Evolutionary conservation across 805 yeast genomes (phyloP).

Genomic region (Saturnispora kantuleensis): DNA sequence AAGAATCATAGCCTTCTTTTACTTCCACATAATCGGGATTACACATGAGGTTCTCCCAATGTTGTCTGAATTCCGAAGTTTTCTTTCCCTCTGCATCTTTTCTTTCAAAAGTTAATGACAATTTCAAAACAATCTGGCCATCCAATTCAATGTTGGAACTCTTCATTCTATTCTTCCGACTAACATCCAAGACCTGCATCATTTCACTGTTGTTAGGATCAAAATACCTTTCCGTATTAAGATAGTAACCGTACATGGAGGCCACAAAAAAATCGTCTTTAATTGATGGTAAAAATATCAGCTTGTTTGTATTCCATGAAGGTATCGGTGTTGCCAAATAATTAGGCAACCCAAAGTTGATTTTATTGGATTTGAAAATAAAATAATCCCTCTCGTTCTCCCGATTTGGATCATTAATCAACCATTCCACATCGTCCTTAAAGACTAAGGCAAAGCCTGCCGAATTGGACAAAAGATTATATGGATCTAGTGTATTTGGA

Average conservation of each 20-base stretch:
- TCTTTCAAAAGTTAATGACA: constrained; percentile 53
- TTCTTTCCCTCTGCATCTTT: constrained; percentile 25
- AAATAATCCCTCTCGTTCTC: constrained; percentile 56
- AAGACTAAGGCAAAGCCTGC: constrained; percentile 77
- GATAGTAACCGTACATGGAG: constrained; percentile 20
- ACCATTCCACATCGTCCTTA: constrained; percentile 48
- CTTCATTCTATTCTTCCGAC: constrained; percentile 26
- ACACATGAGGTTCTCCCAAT: constrained; percentile 42
- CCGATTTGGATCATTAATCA: constrained; percentile 49
- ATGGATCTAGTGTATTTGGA: constrained; percentile 77
- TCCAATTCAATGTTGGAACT: constrained; percentile 47
- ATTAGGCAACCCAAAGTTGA: constrained; percentile 69
- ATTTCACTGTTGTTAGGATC: constrained; percentile 7
- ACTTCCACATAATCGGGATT: constrained; percentile 44
- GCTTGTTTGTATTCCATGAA: constrained; percentile 47
- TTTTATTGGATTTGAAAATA: constrained; percentile 49
- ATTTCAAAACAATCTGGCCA: constrained; percentile 50
- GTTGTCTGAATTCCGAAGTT: constrained; percentile 40
- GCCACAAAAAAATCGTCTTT: constrained; percentile 10
- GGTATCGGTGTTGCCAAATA: constrained; percentile 44
- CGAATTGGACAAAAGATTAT: constrained; percentile 50
- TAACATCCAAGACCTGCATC: constrained; percentile 5
- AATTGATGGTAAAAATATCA: constrained; percentile 38
- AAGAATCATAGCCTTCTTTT: constrained; percentile 59
- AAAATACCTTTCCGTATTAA: constrained; percentile 14